Conservation (phyloP, 176 grass and related monocot genomes). For the Bolboschoenus planiculmis region DNA sequence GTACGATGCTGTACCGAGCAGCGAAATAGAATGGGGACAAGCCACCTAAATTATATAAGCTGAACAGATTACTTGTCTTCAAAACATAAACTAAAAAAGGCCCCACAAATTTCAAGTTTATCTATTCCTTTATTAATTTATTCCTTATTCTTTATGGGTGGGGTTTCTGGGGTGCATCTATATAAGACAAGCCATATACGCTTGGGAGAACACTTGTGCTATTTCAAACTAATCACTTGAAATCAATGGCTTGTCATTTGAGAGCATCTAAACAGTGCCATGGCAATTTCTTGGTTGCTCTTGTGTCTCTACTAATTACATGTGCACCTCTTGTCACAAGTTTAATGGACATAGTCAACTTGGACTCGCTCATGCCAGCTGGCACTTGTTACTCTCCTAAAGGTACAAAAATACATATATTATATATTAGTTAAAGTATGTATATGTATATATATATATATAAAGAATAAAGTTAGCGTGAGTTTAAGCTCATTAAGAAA, state of each 20-base stretch:
- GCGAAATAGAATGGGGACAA: neutral
- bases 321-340: neutral
- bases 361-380: neutral
- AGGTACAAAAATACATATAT: neutral
- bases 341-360: constrained; percentile 1
- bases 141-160: neutral
- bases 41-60: neutral
- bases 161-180: neutral
- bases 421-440: too few relatives aligned
- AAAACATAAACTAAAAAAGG: constrained; percentile 10
- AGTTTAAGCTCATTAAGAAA: too few relatives aligned
- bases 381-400: neutral
- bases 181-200: neutral
- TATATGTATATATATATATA: too few relatives aligned
- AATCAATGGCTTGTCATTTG: constrained; percentile 18
- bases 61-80: constrained; percentile 13
- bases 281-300: neutral
- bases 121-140: neutral
- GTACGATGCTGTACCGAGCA: neutral
- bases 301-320: neutral
- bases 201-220: neutral
- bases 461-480: too few relatives aligned
- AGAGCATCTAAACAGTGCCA: neutral
- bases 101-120: neutral
- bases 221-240: neutral